A percentile compares a stretch with the other conserved stretches of the same genome.
Evolutionary conservation across 1,139 yeast species (phyloP).

Genomic region (Pichia sp.): DNA sequence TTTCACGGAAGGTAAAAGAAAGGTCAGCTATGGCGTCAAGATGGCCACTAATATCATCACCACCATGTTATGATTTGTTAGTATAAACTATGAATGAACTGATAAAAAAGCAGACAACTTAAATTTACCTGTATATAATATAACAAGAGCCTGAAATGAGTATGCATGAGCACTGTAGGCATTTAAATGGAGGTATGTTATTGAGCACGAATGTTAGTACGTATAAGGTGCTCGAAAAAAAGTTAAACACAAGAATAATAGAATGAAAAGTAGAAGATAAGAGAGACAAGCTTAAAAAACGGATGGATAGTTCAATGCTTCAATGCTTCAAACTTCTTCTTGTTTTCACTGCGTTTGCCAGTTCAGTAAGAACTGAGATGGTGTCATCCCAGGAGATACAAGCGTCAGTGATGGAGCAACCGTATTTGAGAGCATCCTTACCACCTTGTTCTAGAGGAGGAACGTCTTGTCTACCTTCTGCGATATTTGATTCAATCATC

Average conservation of each 20-base stretch:
- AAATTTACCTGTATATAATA: no score
- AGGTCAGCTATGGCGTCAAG: conserved; percentile 51
- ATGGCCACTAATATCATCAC: conserved; percentile 61
- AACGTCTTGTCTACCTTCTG: conserved; percentile 90
- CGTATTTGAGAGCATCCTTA: conserved; percentile 69
- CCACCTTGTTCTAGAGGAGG: conserved; percentile 62
- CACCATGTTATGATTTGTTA: conserved; percentile 54
- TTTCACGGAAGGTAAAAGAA: conserved; percentile 48
- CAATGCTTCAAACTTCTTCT: conserved; percentile 42
- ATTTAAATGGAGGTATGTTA: no score
- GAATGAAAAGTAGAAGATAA: no score
- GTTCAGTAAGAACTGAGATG: conserved; percentile 56
- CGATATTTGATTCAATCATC: conserved; percentile 91
- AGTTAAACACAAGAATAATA: background rate
- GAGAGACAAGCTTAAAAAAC: no score
- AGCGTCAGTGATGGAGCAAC: conserved; percentile 94
- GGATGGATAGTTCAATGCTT: no score
- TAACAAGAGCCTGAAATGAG: no score
- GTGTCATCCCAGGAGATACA: conserved; percentile 91
- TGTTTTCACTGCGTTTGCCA: conserved; percentile 73
- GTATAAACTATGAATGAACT: no score
- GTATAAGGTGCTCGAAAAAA: no score
- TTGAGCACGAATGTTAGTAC: no score
- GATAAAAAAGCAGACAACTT: no score
- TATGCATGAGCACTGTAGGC: no score